Evolutionary conservation across 176 grass and related monocot genomes (phyloP), one percentile per base, ranked within the genome.

Genomic region (Rhynchospora breviuscula): DNA sequence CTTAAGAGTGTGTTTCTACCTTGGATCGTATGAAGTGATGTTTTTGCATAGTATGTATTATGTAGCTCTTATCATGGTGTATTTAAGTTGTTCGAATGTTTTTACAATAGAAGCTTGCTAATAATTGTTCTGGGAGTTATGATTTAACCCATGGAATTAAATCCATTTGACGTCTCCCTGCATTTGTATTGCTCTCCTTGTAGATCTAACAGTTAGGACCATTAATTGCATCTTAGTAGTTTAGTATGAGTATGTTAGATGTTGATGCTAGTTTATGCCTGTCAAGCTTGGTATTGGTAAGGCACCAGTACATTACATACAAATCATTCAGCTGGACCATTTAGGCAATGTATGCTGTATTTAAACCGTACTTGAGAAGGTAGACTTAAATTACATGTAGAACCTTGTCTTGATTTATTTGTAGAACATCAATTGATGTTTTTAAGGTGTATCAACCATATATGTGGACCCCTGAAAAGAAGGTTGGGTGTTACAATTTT

Each of bases 1-100:
- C 19, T 18, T 82, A 18, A 52, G 40, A 67, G 21, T 29, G 79
- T 81, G 44, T 51, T 67, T 76, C 43, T 23, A 29, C 80, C 45
- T 63, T 82, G 59, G 7, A 18, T 63, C 43, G 14, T 47, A 81
- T 62, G 17, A 63, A 64, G 31, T 81, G 13, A 43, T 47, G 21
- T 63, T 81, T 48, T 56, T 68, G 23, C 62, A 17, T 82, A 82
- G 48, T 65, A 67, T 66, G 60, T 66, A 31, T 66, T 66, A 52
- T 52, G 8, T 52, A 31, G 80, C 10, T 3, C 12, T 81, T 48
- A 35, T 78, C 23, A 21, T 53, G 73, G 49, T 77, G 46, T 78
- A 56, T 56, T 29, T 47, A 81, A 81, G 33, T 79, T 33, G 12
- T 7, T 81, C 44, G 40, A 81, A 63, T 81, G 9, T 80, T 56